Evolutionary conservation across 805 yeast genomes (phyloP), one percentile per base, ranked within the genome.

Genomic region (Metschnikowia continentalis): DNA sequence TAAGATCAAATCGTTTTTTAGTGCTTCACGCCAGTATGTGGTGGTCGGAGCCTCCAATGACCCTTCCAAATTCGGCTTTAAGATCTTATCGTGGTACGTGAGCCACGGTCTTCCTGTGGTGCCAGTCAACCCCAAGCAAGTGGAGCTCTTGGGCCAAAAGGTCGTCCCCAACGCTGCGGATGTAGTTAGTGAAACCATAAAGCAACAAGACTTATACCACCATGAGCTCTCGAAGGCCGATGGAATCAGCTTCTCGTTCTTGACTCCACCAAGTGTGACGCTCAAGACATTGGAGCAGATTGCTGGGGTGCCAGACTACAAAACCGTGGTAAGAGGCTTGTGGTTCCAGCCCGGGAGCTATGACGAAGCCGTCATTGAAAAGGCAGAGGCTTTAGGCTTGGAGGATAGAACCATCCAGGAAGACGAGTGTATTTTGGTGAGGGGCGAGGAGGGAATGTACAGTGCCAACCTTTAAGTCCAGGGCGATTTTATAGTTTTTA

Each of bases 301-400:
- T 15, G 63, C 74, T 6, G 62, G 75, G 0, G 61, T 83, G 35
- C 65, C 72, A 10, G 72, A 72, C 14, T 66, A 79, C 51, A 59
- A 65, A 32, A 47, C 61, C 14, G 50, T 67, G 0, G 68, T 86
- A 14, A 78, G 77, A 58, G 82, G 84, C 1, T 69, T 87, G 14
- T 89, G 96, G 96, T 83, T 86, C 57, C 96, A 88, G 61, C 96
- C 96, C 0, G 96, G 95, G 0, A 79, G 90, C 20, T 87, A 79
- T 57, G 83, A 85, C 59, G 61, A 63, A 2, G 74, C 70, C 11
- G 80, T 79, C 3, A 69, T 85, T 15, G 69, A 75, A 0, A 66
- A 66, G 33, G 76, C 78, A n/a, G 62, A 58, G 42, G 61, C 54
- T 32, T 63, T 66, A 52, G 78, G 68, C n/a, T 63, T 63, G 23